Evolutionary conservation across 257 asterid species (phyloP), one percentile per base, ranked within the genome.

Genomic region (Dorcoceras hygrometricum): DNA sequence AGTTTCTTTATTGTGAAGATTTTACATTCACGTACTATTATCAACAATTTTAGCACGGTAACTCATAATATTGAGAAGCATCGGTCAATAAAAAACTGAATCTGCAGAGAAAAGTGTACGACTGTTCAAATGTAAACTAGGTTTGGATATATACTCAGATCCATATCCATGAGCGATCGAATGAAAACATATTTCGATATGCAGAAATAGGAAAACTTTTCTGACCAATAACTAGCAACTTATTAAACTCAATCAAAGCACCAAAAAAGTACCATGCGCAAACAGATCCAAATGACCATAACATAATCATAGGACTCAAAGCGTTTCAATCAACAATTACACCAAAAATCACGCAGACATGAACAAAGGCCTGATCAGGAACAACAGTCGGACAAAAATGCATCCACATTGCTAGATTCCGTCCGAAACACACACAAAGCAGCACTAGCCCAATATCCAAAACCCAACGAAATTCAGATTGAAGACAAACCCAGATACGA

Each of bases 401-500:
- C 27, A 26, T 32, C 28, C 66, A 31, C 53, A 32, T 61, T 61
- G 26, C 27, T 10, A 59, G 64, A 59, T 59, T 67, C 31, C 4
- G 62, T 25, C 20, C 9, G n/a, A 69, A 56, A 23, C 70, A 59
- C 60, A 34, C 19, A 61, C 1, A 36, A 6, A n/a, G n/a, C 9
- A 32, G 66, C 23, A 26, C 68, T 23, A 8, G 27, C 59, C 59
- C 6, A 57, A 55, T 62, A 51, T 27, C 58, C 25, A 36, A 53
- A 23, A 63, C 19, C 59, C 23, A 4, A 63, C 31, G 23, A 65
- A 74, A 32, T 62, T 71, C 73, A 62, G 59, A 63, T 23, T 48
- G 43, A 65, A 69, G 39, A 34, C 62, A 67, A 57, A 59, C 70
- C 64, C 69, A 70, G 1, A 50, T 31, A 14, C 36, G 31, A 62